Percentiles rank a stretch among this genome's conserved stretches.
These are phyloP conservation scores for Sclerotinia spermophila DNA, from an alignment of 2,329 filamentous ascomycete genomes.

Conservation along the genomic window DNA sequence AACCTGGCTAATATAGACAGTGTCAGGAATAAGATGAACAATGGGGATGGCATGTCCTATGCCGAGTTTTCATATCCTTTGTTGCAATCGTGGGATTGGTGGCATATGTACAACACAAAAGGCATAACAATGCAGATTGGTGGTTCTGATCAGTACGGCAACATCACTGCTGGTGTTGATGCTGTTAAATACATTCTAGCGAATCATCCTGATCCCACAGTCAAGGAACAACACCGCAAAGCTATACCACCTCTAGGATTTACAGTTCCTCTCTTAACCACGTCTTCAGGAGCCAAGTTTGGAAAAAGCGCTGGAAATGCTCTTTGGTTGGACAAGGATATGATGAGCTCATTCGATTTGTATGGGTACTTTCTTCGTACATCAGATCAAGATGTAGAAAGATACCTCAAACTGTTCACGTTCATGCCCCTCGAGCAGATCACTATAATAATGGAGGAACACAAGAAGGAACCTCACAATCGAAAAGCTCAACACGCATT, in stretches of 20 bases:
- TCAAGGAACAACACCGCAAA: constrained; percentile 44
- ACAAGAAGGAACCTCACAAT: constrained; percentile 63
- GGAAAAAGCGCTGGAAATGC: constrained; percentile 94
- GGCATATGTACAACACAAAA: constrained; percentile 70
- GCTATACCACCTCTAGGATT: constrained; percentile 66
- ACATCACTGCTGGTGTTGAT: constrained; percentile 88
- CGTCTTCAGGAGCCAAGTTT: constrained; percentile 81
- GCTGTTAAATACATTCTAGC: constrained; percentile 72
- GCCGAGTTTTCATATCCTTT: constrained; percentile 91
- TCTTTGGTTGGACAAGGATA: constrained; percentile 80
- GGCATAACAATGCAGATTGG: constrained; percentile 83
- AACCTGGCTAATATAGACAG: constrained; percentile 27
- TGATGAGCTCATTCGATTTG: constrained; percentile 80
- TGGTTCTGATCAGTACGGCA: constrained; percentile 93
- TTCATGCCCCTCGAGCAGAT: constrained; percentile 76
- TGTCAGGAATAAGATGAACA: constrained; percentile 78
- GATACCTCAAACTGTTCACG: constrained; percentile 83
- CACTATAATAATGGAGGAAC: constrained; percentile 60
- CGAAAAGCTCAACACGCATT: constrained; percentile 79
- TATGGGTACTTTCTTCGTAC: constrained; percentile 88
- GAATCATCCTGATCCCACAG: constrained; percentile 47
- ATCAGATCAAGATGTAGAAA: constrained; percentile 76
- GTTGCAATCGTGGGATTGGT: constrained; percentile 96
- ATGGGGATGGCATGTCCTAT: constrained; percentile 88
- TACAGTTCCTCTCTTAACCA: constrained; percentile 86